Base-by-base conservation (phyloP, 306 rosid genomes). In the Quercus ilex region DNA sequence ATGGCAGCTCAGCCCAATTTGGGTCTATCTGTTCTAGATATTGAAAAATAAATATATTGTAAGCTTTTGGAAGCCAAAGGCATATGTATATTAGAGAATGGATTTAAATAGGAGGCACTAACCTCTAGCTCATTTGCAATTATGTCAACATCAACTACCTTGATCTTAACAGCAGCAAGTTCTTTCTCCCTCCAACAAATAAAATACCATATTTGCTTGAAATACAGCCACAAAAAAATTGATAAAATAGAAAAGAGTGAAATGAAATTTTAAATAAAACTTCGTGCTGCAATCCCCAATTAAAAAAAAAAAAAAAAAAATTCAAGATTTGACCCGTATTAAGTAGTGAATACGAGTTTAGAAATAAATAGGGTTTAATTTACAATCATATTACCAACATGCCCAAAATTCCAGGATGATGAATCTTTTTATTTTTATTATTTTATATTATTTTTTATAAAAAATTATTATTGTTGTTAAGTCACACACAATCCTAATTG, bases 1-100 rank as follows among this genome's bases (percentile, higher is more conserved):
- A 95, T 89, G 74, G 98, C 99, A 83, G 99, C 96, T 95, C 98
- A 17, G 98, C 99, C 17, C 91, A 93, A 88, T 90, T 89, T 88
- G 85, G 92, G 92, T 93, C 99, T 90, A 95, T 71, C 97, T 89
- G 86, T 79, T 21, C 31, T 64, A 78, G 68, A 35, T 64, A 72
- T 49, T 53, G 76, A 12, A 41, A 21, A 52, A 63, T 51, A 74
- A 58, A 38, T 55, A 20, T 73, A 64, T 25, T 13, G 73, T 77
- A 5, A 60, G 62, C 21, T 63, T 55, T n/a, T 63, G 33, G 69
- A 43, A 62, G 19, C 62, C 4, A 18, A 76, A 43, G 11, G 23
- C 17, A 10, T 15, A 35, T 76, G 67, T 1, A 79, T 17, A 11
- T 41, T 41, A 76, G n/a, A 77, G 52, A 18, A 35, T 77, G 38